These are phyloP conservation scores for Penicillium sp. DNA, from an alignment of 2,329 filamentous ascomycete genomes.

Conservation along the genomic window DNA sequence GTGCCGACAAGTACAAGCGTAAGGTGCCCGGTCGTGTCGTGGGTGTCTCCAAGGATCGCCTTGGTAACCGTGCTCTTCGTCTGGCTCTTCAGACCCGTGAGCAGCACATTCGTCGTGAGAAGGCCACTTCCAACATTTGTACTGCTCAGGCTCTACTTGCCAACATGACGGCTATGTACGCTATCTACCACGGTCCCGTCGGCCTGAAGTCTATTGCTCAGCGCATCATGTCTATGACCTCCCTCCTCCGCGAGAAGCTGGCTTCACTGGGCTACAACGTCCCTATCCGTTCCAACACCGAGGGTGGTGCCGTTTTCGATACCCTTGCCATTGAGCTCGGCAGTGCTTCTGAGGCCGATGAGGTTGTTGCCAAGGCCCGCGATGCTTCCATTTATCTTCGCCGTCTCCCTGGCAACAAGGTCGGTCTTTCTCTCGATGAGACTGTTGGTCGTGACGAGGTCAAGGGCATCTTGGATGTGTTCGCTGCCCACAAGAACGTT, in stretches of 20 bases:
- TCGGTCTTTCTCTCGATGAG: constrained; percentile 79
- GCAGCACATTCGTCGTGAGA: constrained; percentile 93
- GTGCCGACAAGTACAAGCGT: constrained; percentile 85
- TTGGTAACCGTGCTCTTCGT: constrained; percentile 76
- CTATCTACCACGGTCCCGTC: constrained; percentile 84
- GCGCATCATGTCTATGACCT: constrained; percentile 68
- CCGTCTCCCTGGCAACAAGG: constrained; percentile 56
- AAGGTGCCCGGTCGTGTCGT: constrained; percentile 91
- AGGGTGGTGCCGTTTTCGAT: constrained; percentile 68
- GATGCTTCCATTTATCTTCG: constrained; percentile 62
- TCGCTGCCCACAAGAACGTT: constrained; percentile 46
- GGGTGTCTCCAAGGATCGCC: constrained; percentile 85
- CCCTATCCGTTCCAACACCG: constrained; percentile 55
- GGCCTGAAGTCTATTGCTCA: constrained; percentile 82
- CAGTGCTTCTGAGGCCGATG: constrained; percentile 49
- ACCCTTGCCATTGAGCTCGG: constrained; percentile 68
- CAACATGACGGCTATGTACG: constrained; percentile 95
- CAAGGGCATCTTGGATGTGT: constrained; percentile 56
- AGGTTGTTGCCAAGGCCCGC: constrained; percentile 53
- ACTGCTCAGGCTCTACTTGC: constrained; percentile 90
- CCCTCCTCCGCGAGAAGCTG: constrained; percentile 65
- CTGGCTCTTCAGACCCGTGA: constrained; percentile 88
- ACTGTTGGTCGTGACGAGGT: constrained; percentile 59
- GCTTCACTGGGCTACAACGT: constrained; percentile 63
- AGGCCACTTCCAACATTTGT: constrained; percentile 96